phyloP scores from a whole-genome alignment of 2,329 filamentous ascomycete species.

The Waltergamsia citrina region DNA sequence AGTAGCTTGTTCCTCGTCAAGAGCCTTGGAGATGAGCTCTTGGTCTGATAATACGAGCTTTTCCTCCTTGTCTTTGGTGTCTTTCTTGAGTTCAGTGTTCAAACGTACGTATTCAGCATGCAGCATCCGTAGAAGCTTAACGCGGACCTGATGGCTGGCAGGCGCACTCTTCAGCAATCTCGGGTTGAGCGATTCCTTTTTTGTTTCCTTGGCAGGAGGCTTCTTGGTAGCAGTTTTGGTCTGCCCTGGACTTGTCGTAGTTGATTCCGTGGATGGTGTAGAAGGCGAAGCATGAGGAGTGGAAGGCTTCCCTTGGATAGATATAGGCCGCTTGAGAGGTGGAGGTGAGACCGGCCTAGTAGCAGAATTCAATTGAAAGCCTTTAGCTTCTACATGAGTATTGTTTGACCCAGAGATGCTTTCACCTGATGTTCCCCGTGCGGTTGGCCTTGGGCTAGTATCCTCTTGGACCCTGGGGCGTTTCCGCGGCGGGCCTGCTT shows the following conservation, averaged over 20 bases:
- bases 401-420: not conserved
- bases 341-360: constrained; percentile 23
- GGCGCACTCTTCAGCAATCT: constrained; percentile 51
- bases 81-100: constrained; percentile 51
- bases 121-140: constrained; percentile 50
- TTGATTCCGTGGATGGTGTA: not conserved
- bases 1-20: constrained; percentile 71
- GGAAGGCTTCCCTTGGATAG: constrained; percentile 1
- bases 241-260: not conserved
- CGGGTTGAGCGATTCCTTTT: constrained; percentile 53
- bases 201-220: not conserved
- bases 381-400: not conserved
- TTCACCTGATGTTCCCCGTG: not conserved
- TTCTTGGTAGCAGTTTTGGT: not conserved
- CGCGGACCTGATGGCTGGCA: constrained; percentile 44
- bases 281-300: constrained; percentile 4
- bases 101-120: constrained; percentile 58
- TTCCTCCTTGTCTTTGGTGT: constrained; percentile 35
- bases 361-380: constrained; percentile 11
- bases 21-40: constrained; percentile 55
- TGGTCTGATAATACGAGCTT: constrained; percentile 50
- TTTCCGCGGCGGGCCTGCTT: constrained; percentile 1
- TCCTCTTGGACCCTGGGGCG: constrained; percentile 1
- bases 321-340: constrained; percentile 11
- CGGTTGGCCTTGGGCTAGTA: not conserved